Evolutionary conservation across 768 basidiomycete genomes (phyloP).

Genomic region (Xerocomellus amylosporus): DNA sequence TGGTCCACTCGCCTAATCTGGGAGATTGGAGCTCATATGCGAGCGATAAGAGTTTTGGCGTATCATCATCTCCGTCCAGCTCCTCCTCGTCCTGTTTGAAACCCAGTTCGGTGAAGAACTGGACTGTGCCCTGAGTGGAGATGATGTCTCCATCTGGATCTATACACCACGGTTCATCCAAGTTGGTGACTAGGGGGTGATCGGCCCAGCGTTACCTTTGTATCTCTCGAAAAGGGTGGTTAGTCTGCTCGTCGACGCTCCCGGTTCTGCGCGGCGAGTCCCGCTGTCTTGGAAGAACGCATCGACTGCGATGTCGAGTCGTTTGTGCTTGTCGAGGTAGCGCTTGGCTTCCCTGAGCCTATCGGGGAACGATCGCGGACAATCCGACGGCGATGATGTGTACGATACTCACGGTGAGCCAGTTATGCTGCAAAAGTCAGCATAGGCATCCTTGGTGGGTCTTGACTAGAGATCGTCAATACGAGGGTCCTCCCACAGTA

Average conservation of each 20-base stretch:
- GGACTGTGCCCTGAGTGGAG: conserved; percentile 75
- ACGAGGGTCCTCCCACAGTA: background rate
- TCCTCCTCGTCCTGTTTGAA: conserved; percentile 43
- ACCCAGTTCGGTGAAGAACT: conserved; percentile 47
- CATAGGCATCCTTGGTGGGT: conserved; percentile 42
- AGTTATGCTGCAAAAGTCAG: conserved; percentile 65
- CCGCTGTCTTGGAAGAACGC: conserved; percentile 58
- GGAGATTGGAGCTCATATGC: conserved; percentile 82
- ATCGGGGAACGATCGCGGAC: conserved; percentile 3
- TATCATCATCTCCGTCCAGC: conserved; percentile 69
- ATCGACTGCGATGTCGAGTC: conserved; percentile 70
- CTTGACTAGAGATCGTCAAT: conserved; percentile 21
- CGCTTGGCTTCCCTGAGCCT: conserved; percentile 57
- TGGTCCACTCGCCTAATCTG: conserved; percentile 66
- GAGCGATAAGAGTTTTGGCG: conserved; percentile 69
- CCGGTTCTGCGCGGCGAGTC: conserved; percentile 5
- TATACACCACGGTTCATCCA: conserved; percentile 22
- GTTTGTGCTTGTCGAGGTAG: conserved; percentile 67
- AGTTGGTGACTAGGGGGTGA: background rate
- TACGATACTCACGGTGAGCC: conserved; percentile 58
- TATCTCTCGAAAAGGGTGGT: conserved; percentile 62
- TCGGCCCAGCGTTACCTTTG: conserved; percentile 46
- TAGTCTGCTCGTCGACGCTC: conserved; percentile 54
- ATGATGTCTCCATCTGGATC: conserved; percentile 64
- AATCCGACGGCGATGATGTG: background rate